A percentile compares a stretch with the other conserved stretches of the same genome.
These are phyloP conservation scores for Fusarium sp. DNA, from an alignment of 2,329 filamentous ascomycete species.

Conservation along the genomic window DNA sequence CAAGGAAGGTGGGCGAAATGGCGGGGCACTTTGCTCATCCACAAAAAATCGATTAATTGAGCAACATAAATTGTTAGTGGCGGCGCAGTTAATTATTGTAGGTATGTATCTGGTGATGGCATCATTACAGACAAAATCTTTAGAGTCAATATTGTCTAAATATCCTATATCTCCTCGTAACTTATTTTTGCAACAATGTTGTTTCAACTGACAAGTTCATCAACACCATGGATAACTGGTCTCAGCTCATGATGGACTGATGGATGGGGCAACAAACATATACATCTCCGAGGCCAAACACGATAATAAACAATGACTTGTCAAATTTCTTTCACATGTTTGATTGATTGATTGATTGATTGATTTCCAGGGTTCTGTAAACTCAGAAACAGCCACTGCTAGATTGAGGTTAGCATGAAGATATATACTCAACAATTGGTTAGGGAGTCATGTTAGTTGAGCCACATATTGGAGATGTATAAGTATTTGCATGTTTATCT, in stretches of 20 bases:
- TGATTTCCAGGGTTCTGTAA: neutral
- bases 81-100: conserved; percentile 7
- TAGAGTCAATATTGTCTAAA: neutral
- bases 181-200: neutral
- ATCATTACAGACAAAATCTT: neutral
- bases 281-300: neutral
- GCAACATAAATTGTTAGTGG: conserved; percentile 35
- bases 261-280: neutral
- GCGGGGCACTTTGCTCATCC: conserved; percentile 44
- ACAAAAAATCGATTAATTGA: conserved; percentile 30
- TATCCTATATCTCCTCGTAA: neutral
- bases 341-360: neutral
- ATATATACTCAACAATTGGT: conserved; percentile 6
- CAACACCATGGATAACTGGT: conserved; percentile 1
- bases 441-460: conserved; percentile 4
- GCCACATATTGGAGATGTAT: neutral
- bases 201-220: neutral
- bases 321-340: conserved; percentile 17
- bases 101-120: neutral
- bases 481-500: neutral
- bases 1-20: conserved; percentile 36
- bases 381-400: conserved; percentile 19
- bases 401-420: neutral
- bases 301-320: neutral
- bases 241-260: neutral